These are phyloP conservation scores for Aspergillus pseudoviridinutans DNA, from an alignment of 2,329 filamentous ascomycete species.

Conservation along the genomic window DNA sequence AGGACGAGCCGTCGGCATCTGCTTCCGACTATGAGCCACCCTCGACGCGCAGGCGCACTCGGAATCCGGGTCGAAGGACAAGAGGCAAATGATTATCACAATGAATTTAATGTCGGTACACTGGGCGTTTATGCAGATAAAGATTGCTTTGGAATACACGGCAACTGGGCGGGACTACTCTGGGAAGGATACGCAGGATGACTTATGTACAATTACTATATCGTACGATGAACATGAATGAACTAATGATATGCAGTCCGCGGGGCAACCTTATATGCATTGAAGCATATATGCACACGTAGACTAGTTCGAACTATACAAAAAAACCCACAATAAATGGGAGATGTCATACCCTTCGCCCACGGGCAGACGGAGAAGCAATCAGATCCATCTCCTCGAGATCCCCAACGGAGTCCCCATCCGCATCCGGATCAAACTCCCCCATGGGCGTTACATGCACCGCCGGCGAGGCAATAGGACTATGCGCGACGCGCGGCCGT, in stretches of 20 bases:
- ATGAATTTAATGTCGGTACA: neutral
- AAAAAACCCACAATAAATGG: neutral
- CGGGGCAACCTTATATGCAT: neutral
- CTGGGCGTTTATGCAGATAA: neutral
- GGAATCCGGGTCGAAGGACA: slow-evolving; percentile 10
- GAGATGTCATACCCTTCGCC: slow-evolving; percentile 6
- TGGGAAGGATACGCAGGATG: neutral
- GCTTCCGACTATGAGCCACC: slow-evolving; percentile 18
- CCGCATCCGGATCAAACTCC: slow-evolving; percentile 20
- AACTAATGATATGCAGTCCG: neutral
- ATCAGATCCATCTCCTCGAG: slow-evolving; percentile 13
- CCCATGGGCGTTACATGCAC: slow-evolving; percentile 32
- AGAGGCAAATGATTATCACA: neutral
- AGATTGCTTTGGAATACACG: neutral
- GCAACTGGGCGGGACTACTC: neutral
- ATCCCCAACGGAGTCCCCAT: slow-evolving; percentile 18
- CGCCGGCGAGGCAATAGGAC: slow-evolving; percentile 53
- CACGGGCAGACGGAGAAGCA: slow-evolving; percentile 21
- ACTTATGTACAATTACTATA: neutral
- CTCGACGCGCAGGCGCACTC: slow-evolving; percentile 21
- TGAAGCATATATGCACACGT: neutral
- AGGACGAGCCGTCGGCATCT: slow-evolving; percentile 3
- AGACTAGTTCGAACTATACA: too few relatives aligned
- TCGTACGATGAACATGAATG: neutral
- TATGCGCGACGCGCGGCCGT: slow-evolving; percentile 72